Evolutionary conservation across 2,329 filamentous ascomycete species (phyloP).

Genomic region (Botrytis hyacinthi): DNA sequence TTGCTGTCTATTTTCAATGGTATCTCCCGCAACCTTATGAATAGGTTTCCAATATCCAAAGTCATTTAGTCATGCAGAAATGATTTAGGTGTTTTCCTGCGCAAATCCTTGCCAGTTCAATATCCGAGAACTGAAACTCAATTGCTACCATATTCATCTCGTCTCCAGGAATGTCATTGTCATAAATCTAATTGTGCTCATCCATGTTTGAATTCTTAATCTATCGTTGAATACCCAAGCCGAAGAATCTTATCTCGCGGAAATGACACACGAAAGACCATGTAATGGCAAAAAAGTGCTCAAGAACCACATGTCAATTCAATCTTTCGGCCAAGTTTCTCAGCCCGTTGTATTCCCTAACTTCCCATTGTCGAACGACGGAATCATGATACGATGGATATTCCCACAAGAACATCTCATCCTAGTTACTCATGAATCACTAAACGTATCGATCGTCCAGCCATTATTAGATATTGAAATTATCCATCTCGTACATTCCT

Average conservation of each 20-base stretch:
- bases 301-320: not conserved
- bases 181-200: not conserved
- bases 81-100: not conserved
- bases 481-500: not conserved
- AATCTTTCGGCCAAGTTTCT: not conserved
- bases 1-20: not conserved
- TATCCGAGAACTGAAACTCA: not conserved
- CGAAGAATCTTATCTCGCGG: not conserved
- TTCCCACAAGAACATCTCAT: not conserved
- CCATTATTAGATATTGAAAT: rapidly evolving
- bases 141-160: not conserved
- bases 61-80: not conserved
- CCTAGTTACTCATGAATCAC: not conserved
- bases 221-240: not conserved
- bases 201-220: not conserved
- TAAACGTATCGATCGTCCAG: not conserved
- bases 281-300: not conserved
- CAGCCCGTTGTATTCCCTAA: not conserved
- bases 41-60: not conserved
- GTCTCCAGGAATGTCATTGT: not conserved
- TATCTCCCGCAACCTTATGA: not conserved
- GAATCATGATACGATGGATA: not conserved
- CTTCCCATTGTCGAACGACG: not conserved
- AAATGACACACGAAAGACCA: not conserved
- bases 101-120: not conserved